Percentiles rank a stretch among this genome's conserved stretches.
phyloP scores from a whole-genome alignment of 306 rosid species.

The Abrus pulchellus region DNA sequence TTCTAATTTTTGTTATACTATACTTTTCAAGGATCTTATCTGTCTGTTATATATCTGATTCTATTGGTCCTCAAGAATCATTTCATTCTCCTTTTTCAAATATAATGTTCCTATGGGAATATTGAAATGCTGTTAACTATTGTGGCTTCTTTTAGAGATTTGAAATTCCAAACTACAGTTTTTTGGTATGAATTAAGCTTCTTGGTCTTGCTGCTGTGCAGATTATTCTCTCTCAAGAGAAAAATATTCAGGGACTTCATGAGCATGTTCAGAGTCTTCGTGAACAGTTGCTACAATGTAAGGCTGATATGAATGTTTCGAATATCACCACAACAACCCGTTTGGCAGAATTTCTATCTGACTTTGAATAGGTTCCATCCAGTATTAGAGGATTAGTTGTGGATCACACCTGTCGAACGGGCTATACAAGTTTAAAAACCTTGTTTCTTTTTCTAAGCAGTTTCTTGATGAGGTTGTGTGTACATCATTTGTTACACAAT shows the following conservation, averaged over 20 bases:
- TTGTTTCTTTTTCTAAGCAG: conserved; percentile 25
- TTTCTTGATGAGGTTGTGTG: conserved; percentile 37
- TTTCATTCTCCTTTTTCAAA: not conserved
- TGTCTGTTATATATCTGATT: not conserved
- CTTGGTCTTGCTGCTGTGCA: conserved; percentile 23
- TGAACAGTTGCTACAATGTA: conserved; percentile 60
- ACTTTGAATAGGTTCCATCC: conserved; percentile 54
- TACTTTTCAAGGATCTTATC: not conserved
- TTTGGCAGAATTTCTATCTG: conserved; percentile 59
- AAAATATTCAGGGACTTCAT: conserved; percentile 64
- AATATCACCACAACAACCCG: conserved; percentile 56
- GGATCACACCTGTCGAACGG: conserved; percentile 19
- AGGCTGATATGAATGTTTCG: conserved; percentile 52
- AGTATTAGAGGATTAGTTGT: conserved; percentile 59
- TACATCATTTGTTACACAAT: not conserved
- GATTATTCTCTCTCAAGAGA: conserved; percentile 81
- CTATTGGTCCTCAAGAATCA: not conserved
- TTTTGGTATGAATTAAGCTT: not conserved
- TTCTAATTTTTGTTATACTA: not conserved
- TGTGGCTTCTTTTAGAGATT: not conserved
- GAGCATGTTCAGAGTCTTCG: conserved; percentile 63
- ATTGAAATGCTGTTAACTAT: not conserved
- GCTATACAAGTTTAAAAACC: conserved; percentile 48
- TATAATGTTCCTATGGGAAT: not conserved
- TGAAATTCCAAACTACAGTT: not conserved